Evolutionary conservation across 1,284 basidiomycete genomes (phyloP).

Genomic region (Cryptococcus amylolentus): DNA sequence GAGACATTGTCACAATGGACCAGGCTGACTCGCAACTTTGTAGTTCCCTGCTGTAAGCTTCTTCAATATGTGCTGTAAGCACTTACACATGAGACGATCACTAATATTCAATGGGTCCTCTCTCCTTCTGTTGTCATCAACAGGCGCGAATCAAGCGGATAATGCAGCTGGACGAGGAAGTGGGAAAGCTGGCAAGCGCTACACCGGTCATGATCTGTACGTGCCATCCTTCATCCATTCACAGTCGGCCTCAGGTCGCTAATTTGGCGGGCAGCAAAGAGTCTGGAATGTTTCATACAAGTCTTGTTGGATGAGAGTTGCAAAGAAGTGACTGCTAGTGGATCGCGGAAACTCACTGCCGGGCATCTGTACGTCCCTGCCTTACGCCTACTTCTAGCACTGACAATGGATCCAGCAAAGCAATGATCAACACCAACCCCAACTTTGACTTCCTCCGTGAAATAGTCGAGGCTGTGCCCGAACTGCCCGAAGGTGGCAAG

Average conservation of each 20-base stretch:
- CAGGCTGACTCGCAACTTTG: background rate
- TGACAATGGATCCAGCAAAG: constrained; percentile 64
- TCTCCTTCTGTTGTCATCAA: constrained; percentile 3
- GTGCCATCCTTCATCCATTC: constrained; percentile 47
- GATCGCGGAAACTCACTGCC: constrained; percentile 85
- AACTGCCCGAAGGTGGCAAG: constrained; percentile 56
- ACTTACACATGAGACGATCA: background rate
- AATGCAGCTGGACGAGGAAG: constrained; percentile 99
- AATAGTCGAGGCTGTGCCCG: constrained; percentile 82
- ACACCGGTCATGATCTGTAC: constrained; percentile 96
- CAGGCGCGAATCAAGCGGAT: constrained; percentile 98
- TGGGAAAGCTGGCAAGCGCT: constrained; percentile 96
- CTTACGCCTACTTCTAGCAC: background rate
- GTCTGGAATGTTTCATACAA: constrained; percentile 88
- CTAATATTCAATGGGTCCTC: background rate
- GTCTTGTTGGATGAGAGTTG: constrained; percentile 80
- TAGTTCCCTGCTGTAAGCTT: constrained; percentile 43
- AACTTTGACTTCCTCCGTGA: constrained; percentile 95
- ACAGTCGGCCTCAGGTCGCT: background rate
- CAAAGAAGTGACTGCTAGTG: constrained; percentile 74
- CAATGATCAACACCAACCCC: constrained; percentile 81
- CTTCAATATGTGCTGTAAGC: background rate
- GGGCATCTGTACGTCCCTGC: constrained; percentile 78
- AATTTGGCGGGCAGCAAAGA: constrained; percentile 67
- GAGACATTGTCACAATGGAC: background rate